phyloP scores from a whole-genome alignment of 495 filamentous ascomycete species.

The Penicillium paradoxum region DNA sequence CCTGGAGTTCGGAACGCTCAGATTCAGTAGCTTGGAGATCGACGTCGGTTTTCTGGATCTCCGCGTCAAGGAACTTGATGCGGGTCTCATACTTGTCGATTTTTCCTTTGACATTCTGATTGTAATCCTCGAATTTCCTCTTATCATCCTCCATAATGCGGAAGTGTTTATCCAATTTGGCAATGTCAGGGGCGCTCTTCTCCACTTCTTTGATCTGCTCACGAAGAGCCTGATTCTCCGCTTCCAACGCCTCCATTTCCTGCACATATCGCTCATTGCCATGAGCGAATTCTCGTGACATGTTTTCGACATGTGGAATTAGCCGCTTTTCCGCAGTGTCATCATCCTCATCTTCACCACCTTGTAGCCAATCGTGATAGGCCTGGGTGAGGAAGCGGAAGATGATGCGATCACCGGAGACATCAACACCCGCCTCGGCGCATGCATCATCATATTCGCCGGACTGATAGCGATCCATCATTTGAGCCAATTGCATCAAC shows the following conservation, averaged over 20 bases:
- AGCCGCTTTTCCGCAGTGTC: constrained; percentile 71
- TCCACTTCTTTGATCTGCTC: constrained; percentile 85
- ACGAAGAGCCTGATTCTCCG: constrained; percentile 68
- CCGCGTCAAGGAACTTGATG: constrained; percentile 70
- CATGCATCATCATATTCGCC: constrained; percentile 87
- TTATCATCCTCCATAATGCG: constrained; percentile 86
- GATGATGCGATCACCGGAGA: constrained; percentile 83
- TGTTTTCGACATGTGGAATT: constrained; percentile 76
- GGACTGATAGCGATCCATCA: constrained; percentile 72
- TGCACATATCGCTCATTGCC: constrained; percentile 75
- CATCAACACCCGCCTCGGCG: constrained; percentile 78
- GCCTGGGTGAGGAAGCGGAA: constrained; percentile 84
- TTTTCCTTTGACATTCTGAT: constrained; percentile 69
- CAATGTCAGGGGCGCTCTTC: constrained; percentile 74
- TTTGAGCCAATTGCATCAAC: constrained; percentile 95
- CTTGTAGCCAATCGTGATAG: constrained; percentile 87
- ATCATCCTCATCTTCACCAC: constrained; percentile 72
- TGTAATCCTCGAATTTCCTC: constrained; percentile 89
- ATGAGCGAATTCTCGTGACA: constrained; percentile 83
- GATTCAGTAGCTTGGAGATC: constrained; percentile 77
- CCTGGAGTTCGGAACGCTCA: constrained; percentile 73
- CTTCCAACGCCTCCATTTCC: constrained; percentile 77
- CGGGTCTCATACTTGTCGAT: constrained; percentile 76
- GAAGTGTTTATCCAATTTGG: constrained; percentile 75
- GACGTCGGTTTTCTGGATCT: constrained; percentile 68